Base-by-base conservation (phyloP, 2,329 filamentous ascomycete genomes). In the Colletotrichum sp. region DNA sequence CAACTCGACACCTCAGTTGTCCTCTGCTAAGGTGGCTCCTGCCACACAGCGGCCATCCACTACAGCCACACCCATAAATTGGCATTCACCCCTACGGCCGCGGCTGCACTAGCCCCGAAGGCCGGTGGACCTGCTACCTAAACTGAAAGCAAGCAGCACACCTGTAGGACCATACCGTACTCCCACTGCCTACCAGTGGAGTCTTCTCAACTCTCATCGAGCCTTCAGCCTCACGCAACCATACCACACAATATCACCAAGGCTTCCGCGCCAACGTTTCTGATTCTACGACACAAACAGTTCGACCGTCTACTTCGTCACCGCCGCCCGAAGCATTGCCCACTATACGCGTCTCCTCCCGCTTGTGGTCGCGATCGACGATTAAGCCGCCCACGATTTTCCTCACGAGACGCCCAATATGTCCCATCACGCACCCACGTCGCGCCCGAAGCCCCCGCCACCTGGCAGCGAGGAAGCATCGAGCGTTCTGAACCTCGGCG, bases 381-480 rank as follows among this genome's bases (percentile, higher is more conserved):
- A 21, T 51, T 13, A 59, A 58, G 29, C 27, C 31, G 15, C 4
- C 31, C 11, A 61, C n/a, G 6, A 27, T n/a, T 54, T 24, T 34
- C 36, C 36, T n/a, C 13, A 21, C 34, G 38, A 58, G n/a, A 47
- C 18, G 8, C 33, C 18, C 36, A 51, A 59, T 54, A 74, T 74
- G 72, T 74, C 72, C 58, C 72, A 74, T 62, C 72, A 74, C 58
- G 72, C 72, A 47, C 75, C 73, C 34, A 91, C 90, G 33, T 92
- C 92, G 69, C 92, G 93, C 74, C 88, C 89, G 75, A 95, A 93
- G 84, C 93, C 92, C 76, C 86, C 88, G 58, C 90, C 90, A 62
- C 89, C 91, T 71, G 93, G 94, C 81, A 96, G 98, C 82, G 96
- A 98, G 84, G 95, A 98, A 86, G 96, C 96, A 29, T 92, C 93